phyloP scores from a whole-genome alignment of 2,329 filamentous ascomycete genomes.

The Parasarocladium wereldwijsianum region DNA sequence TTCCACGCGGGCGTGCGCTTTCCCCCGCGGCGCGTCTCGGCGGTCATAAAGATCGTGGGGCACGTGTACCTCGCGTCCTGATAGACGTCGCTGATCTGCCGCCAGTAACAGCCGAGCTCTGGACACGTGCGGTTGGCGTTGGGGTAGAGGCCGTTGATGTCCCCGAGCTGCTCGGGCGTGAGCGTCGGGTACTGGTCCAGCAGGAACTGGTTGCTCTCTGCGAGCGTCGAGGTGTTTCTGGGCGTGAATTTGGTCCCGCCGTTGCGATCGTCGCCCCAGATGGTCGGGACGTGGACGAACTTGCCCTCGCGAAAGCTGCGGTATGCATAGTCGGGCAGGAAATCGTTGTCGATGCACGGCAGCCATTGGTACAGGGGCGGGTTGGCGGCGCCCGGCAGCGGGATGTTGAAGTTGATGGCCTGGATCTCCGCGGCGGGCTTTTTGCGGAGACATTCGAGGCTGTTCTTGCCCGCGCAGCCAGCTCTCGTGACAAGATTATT shows the following conservation, averaged over 20 bases:
- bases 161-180: constrained; percentile 14
- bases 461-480: constrained; percentile 22
- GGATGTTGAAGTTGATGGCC: constrained; percentile 23
- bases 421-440: constrained; percentile 26
- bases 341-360: constrained; percentile 37
- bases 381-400: constrained; percentile 12
- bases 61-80: constrained; percentile 21
- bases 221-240: constrained; percentile 15
- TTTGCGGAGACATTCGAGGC: constrained; percentile 29
- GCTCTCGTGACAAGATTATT: constrained; percentile 28
- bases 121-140: constrained; percentile 19
- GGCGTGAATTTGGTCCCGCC: constrained; percentile 22
- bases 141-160: constrained; percentile 20
- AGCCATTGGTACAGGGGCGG: constrained; percentile 37
- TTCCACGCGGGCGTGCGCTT: constrained; percentile 42
- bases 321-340: constrained; percentile 36
- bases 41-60: constrained; percentile 16
- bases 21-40: constrained; percentile 16
- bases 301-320: constrained; percentile 29
- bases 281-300: constrained; percentile 37
- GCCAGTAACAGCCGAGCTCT: constrained; percentile 19
- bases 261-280: constrained; percentile 26
- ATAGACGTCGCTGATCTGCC: constrained; percentile 20
- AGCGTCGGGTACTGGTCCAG: constrained; percentile 19
- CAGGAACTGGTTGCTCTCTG: constrained; percentile 17